Evolutionary conservation across 106 monocot species (phyloP).

Genomic region (Gastrodia elata): DNA sequence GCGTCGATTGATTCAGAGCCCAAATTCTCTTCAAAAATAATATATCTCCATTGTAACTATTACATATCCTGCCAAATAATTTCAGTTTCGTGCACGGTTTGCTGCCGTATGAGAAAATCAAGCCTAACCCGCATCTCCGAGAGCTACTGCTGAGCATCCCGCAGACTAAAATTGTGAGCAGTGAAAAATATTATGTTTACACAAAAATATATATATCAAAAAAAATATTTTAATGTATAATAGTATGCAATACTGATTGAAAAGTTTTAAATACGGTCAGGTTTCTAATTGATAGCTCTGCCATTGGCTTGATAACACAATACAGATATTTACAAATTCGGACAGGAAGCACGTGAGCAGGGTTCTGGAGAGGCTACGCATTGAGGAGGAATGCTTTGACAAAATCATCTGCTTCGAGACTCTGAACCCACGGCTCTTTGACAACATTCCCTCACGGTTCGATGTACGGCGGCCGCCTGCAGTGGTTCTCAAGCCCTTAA

Average conservation of each 20-base stretch:
- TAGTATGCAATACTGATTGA: no score
- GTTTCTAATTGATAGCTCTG: no score
- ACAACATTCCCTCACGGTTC: neutral
- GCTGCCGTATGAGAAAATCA: conserved; percentile 74
- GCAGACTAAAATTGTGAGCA: conserved; percentile 60
- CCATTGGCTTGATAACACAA: neutral
- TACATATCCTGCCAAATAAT: conserved; percentile 1
- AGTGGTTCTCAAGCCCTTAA: conserved; percentile 59
- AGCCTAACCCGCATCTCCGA: conserved; percentile 41
- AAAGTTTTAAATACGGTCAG: no score
- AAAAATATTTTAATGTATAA: no score
- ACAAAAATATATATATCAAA: no score
- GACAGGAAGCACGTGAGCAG: conserved; percentile 54
- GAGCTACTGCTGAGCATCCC: conserved; percentile 51
- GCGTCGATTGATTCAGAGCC: no score
- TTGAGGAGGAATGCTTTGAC: conserved; percentile 47
- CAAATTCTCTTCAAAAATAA: no score
- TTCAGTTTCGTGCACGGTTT: conserved; percentile 73
- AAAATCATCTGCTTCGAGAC: conserved; percentile 81
- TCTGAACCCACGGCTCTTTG: conserved; percentile 58
- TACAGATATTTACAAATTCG: conserved; percentile 84
- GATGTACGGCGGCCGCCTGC: neutral
- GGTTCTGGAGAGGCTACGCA: conserved; percentile 43
- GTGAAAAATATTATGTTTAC: no score
- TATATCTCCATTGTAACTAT: no score